These are phyloP conservation scores for Spongispora temasekensis DNA, from an alignment of 1,284 basidiomycete genomes.

Conservation along the genomic window DNA sequence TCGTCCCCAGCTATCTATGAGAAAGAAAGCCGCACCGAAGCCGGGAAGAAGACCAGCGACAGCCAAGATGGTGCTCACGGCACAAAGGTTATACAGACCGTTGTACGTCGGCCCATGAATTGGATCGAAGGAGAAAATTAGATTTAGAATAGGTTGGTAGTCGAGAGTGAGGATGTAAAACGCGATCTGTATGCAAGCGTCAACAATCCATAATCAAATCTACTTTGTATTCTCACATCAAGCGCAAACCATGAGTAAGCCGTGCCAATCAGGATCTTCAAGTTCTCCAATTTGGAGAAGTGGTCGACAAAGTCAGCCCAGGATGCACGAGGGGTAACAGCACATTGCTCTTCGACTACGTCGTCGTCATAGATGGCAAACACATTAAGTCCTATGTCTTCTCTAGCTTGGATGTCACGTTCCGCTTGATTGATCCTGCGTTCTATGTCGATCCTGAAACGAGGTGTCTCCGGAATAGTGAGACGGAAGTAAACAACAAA, in stretches of 20 bases:
- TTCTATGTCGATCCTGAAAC: conserved; percentile 71
- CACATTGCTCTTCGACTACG: conserved; percentile 38
- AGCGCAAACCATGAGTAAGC: conserved; percentile 62
- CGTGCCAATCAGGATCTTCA: conserved; percentile 46
- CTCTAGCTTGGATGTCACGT: conserved; percentile 50
- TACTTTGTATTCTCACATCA: conserved; percentile 39
- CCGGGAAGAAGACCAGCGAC: conserved; percentile 52
- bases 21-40: conserved; percentile 47
- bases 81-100: conserved; percentile 29
- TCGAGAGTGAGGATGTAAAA: conserved; percentile 64
- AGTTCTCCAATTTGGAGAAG: conserved; percentile 44
- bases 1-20: conserved; percentile 52
- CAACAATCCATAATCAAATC: not conserved
- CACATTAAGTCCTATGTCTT: conserved; percentile 43
- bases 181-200: conserved; percentile 43
- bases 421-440: conserved; percentile 57
- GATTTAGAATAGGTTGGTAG: conserved; percentile 41
- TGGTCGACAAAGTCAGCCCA: conserved; percentile 45
- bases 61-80: conserved; percentile 46
- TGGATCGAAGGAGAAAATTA: conserved; percentile 9
- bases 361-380: conserved; percentile 41
- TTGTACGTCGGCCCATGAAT: conserved; percentile 18
- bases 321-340: conserved; percentile 46
- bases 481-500: conserved; percentile 54
- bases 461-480: conserved; percentile 55